Percentiles rank a stretch among this genome's conserved stretches.
Conservation (phyloP, 352 stramenopile species). For the Phytophthora kernoviae region DNA sequence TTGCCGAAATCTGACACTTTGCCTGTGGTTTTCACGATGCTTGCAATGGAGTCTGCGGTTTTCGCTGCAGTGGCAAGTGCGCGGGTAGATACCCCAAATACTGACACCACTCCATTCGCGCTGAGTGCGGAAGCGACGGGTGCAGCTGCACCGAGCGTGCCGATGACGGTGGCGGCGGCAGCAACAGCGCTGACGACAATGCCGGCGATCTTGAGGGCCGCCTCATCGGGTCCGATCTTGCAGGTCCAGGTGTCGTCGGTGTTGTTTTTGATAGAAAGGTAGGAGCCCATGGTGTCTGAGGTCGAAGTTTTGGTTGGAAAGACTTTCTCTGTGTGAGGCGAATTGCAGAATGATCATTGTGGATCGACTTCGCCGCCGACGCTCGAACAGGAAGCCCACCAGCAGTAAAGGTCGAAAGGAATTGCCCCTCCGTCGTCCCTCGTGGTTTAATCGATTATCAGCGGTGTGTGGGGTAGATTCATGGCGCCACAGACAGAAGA, state of each 20-base stretch:
- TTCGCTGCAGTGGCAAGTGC: slow-evolving; percentile 22
- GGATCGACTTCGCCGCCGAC: not conserved
- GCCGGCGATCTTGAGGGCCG: slow-evolving; percentile 41
- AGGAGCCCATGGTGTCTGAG: slow-evolving; percentile 37
- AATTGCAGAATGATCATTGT: slow-evolving; percentile 19
- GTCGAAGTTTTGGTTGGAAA: not conserved
- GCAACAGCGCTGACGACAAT: not conserved
- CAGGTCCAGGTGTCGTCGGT: slow-evolving; percentile 40
- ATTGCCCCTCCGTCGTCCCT: no score
- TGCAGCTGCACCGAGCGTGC: slow-evolving; percentile 32
- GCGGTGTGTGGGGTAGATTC: slow-evolving; percentile 18
- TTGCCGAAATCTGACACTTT: slow-evolving; percentile 40
- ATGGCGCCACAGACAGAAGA: slow-evolving; percentile 8
- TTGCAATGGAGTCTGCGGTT: slow-evolving; percentile 14
- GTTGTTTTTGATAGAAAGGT: slow-evolving; percentile 56
- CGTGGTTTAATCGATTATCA: no score
- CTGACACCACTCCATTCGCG: slow-evolving; percentile 32
- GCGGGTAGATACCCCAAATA: slow-evolving; percentile 39
- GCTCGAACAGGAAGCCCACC: no score
- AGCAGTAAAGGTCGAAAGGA: no score
- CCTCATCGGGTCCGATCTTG: slow-evolving; percentile 48
- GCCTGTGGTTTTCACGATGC: slow-evolving; percentile 14
- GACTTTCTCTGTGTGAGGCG: not conserved
- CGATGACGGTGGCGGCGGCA: slow-evolving; percentile 21
- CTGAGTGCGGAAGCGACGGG: slow-evolving; percentile 26